phyloP scores from a whole-genome alignment of 2,329 filamentous ascomycete genomes.

The Zymoseptoria passerinii region DNA sequence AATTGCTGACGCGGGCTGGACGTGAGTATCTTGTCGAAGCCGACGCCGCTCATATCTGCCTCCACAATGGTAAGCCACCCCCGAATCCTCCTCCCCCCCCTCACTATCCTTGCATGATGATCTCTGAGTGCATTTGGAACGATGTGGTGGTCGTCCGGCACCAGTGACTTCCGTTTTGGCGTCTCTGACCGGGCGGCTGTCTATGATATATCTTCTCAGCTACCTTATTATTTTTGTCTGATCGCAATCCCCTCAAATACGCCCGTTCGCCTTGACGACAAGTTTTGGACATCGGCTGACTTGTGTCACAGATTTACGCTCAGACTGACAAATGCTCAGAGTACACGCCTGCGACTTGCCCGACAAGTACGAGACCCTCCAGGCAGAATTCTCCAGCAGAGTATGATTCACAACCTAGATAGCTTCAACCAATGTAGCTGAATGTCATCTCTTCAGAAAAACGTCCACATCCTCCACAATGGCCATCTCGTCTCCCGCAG shows the following conservation, averaged over 20 bases:
- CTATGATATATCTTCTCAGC: conserved; percentile 99
- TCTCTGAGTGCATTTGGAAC: conserved; percentile 99
- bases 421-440: conserved; percentile 31
- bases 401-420: conserved; percentile 51
- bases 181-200: conserved; percentile 48
- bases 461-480: conserved; percentile 80
- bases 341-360: conserved; percentile 90
- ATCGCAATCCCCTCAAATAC: conserved; percentile 36
- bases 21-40: conserved; percentile 51
- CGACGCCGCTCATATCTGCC: conserved; percentile 10
- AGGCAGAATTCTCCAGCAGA: conserved; percentile 73
- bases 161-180: conserved; percentile 67
- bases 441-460: conserved; percentile 52
- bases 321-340: conserved; percentile 45
- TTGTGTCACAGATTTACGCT: conserved; percentile 8
- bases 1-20: conserved; percentile 89
- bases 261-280: neutral
- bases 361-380: conserved; percentile 74
- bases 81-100: conserved; percentile 8
- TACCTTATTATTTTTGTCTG: conserved; percentile 93
- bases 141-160: conserved; percentile 67
- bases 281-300: conserved; percentile 11
- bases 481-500: conserved; percentile 90
- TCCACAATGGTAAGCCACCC: conserved; percentile 29
- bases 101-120: conserved; percentile 65